These are phyloP conservation scores for Aspergillus clavatus DNA, from an alignment of 2,329 filamentous ascomycete genomes.

Conservation along the genomic window DNA sequence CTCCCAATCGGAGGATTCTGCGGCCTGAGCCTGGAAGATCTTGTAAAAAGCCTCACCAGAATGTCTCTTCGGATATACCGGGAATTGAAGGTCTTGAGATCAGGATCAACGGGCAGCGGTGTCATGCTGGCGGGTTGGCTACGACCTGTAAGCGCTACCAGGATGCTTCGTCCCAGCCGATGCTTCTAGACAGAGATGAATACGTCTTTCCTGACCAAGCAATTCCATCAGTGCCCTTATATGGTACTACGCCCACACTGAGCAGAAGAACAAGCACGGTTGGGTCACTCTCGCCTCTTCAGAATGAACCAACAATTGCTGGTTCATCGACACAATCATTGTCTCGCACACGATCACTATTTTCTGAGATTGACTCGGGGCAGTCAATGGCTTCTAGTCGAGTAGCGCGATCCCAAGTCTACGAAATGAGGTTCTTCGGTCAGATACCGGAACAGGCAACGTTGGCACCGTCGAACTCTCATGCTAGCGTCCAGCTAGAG, in stretches of 20 bases:
- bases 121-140: background rate
- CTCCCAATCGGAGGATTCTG: conserved; percentile 1
- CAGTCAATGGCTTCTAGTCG: background rate
- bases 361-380: background rate
- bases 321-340: background rate
- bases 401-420: too few relatives aligned
- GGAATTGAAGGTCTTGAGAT: conserved; percentile 18
- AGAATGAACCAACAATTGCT: background rate
- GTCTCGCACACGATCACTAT: background rate
- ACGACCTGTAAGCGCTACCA: background rate
- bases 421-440: background rate
- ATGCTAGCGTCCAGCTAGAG: background rate
- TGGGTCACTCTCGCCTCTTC: background rate
- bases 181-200: conserved; percentile 29
- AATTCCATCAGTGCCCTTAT: background rate
- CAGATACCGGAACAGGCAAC: background rate
- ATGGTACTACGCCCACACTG: background rate
- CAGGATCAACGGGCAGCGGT: conserved; percentile 19
- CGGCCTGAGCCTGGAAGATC: conserved; percentile 3
- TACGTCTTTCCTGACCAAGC: background rate
- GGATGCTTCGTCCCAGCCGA: conserved; percentile 29
- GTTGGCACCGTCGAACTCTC: background rate
- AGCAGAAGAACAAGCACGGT: background rate
- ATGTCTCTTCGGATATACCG: conserved; percentile 3
- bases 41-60: conserved; percentile 1